These are phyloP conservation scores for Plenodomus lindquistii DNA, from an alignment of 2,329 filamentous ascomycete genomes.

Conservation along the genomic window DNA sequence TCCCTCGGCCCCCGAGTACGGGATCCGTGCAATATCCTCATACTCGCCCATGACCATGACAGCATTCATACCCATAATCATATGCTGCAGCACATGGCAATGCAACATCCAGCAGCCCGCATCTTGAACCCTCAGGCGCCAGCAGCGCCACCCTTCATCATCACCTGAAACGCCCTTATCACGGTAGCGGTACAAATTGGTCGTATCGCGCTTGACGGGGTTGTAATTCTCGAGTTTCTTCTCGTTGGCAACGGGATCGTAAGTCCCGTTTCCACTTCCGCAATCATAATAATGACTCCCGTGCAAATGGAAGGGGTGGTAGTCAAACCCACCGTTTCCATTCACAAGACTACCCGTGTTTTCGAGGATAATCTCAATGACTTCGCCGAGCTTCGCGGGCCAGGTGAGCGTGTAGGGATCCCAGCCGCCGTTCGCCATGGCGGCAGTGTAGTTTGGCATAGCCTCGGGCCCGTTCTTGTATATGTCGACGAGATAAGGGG, in stretches of 20 bases:
- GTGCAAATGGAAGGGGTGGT: slow-evolving; percentile 61
- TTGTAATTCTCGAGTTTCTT: slow-evolving; percentile 38
- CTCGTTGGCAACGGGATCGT: slow-evolving; percentile 57
- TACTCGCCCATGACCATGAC: slow-evolving; percentile 53
- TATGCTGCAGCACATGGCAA: slow-evolving; percentile 63
- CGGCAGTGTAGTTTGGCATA: slow-evolving; percentile 58
- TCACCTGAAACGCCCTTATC: slow-evolving; percentile 45
- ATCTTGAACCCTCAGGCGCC: slow-evolving; percentile 58
- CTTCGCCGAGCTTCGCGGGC: slow-evolving; percentile 60
- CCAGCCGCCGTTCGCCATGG: slow-evolving; percentile 56
- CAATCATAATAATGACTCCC: slow-evolving; percentile 60
- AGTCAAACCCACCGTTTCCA: slow-evolving; percentile 28
- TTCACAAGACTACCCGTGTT: slow-evolving; percentile 34
- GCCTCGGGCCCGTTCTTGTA: slow-evolving; percentile 52
- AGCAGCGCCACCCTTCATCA: slow-evolving; percentile 63
- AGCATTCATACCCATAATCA: slow-evolving; percentile 59
- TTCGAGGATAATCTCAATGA: slow-evolving; percentile 58
- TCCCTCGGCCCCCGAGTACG: slow-evolving; percentile 43
- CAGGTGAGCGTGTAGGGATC: slow-evolving; percentile 57
- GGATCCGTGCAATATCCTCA: slow-evolving; percentile 42
- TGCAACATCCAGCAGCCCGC: slow-evolving; percentile 66
- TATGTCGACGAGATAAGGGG: slow-evolving; percentile 58
- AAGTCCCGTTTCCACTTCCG: slow-evolving; percentile 58
- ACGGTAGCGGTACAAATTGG: slow-evolving; percentile 61
- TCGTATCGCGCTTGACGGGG: slow-evolving; percentile 53